phyloP scores from a whole-genome alignment of 2,329 filamentous ascomycete species.

The Penicillium sp. region DNA sequence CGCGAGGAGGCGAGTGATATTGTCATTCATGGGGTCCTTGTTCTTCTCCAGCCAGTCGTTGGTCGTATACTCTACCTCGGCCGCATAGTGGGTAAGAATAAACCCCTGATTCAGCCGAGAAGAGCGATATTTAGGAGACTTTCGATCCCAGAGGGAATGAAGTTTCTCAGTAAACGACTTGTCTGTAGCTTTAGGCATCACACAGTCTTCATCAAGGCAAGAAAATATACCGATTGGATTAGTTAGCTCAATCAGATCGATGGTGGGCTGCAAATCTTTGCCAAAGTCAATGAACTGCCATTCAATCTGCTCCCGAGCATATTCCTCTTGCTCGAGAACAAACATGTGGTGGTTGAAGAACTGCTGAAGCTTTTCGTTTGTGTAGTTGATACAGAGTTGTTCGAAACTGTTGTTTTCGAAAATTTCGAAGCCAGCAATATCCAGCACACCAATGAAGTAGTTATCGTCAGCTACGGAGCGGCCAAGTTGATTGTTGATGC shows the following conservation, averaged over 20 bases:
- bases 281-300: constrained; percentile 99
- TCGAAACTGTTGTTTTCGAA: constrained; percentile 99
- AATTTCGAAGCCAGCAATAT: constrained; percentile 99
- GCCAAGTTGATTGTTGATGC: constrained; percentile 91
- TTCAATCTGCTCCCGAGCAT: constrained; percentile 95
- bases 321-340: constrained; percentile 96
- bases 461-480: constrained; percentile 85
- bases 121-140: constrained; percentile 88
- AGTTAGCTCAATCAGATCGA: constrained; percentile 91
- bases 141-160: constrained; percentile 95
- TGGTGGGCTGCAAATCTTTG: constrained; percentile 93
- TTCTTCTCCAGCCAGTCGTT: constrained; percentile 98
- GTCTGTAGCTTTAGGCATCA: constrained; percentile 98
- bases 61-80: constrained; percentile 96
- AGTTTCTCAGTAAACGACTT: constrained; percentile 97
- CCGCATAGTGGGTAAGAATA: constrained; percentile 94
- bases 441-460: constrained; percentile 94
- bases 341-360: constrained; percentile 99
- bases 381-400: constrained; percentile 99
- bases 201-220: constrained; percentile 94
- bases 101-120: constrained; percentile 90
- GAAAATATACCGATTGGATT: constrained; percentile 99
- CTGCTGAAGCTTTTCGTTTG: constrained; percentile 97
- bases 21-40: constrained; percentile 97
- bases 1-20: constrained; percentile 85